Base-by-base conservation (phyloP, 495 filamentous ascomycete genomes). In the Diplogelasinospora grovesii region DNA sequence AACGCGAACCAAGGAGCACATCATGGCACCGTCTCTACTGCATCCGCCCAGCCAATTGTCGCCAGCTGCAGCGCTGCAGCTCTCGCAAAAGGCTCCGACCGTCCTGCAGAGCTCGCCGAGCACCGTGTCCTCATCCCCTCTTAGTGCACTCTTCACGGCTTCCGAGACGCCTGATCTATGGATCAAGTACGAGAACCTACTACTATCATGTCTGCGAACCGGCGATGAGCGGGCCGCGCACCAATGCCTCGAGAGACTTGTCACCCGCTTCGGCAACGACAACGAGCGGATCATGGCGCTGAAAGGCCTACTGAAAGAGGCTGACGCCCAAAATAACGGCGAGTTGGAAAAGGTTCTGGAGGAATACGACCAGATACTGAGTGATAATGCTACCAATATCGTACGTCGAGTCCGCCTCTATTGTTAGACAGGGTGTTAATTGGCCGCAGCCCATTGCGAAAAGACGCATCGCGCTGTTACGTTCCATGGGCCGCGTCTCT, bases 201-300 rank as follows among this genome's bases (percentile, higher is more conserved):
- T 96, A 39, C 65, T 90, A 13, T 79, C 89, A 7, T 92, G 83
- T 54, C 71, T 97, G n/a, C 82, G 83, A 4, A 87, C 85, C 6
- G 82, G 86, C 13, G 86, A 97, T 55, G 85, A 95, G 47, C 60
- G 70, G 46, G 77, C 85, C 31, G 92, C 92, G 9, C 73, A 77
- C 37, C 48, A 69, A 42, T 89, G 83, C 53, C 78, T 97, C 7
- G 74, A 82, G 55, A 74, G 73, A 22, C 70, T 98, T 30, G 79
- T 76, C 6, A 65, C 67, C 21, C 86, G 92, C 15, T 97, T 98
- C 57, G 88, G 90, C 25, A 63, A 70, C 9, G 69, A 77, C 22
- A 92, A 95, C 53, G 86, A 93, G 56, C 80, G 84, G 36, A 69
- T 97, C 15, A 80, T 86, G 74, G 88, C 82, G 2, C 61, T 98